Conservation (phyloP, 108 stramenopile genomes). For the Conticribra guillardii region DNA sequence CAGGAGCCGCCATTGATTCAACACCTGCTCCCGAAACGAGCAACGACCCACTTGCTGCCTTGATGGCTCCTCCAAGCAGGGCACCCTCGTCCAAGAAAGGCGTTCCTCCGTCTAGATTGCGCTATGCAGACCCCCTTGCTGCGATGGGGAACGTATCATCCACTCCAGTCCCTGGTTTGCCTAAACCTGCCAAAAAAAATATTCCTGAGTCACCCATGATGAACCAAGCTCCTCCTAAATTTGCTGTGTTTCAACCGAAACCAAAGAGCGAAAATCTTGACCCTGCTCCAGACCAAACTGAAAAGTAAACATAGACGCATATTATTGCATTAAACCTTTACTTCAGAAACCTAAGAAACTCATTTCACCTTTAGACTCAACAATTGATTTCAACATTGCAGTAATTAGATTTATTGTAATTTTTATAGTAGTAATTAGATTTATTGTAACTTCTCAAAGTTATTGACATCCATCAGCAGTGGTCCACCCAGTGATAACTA, state of each 20-base stretch:
- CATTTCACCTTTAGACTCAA: no score
- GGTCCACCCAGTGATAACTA: no score
- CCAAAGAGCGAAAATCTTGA: no score
- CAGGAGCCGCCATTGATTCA: slow-evolving; percentile 26
- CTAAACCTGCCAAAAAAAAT: slow-evolving; percentile 4
- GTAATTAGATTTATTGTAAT: no score
- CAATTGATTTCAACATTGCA: no score
- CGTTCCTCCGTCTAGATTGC: slow-evolving; percentile 12
- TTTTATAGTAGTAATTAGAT: no score
- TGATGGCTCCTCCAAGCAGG: slow-evolving; percentile 85
- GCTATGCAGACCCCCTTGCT: slow-evolving; percentile 50
- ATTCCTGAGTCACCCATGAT: slow-evolving; percentile 22
- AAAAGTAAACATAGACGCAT: no score
- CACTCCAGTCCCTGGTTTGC: not conserved
- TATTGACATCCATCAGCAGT: no score
- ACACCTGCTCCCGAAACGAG: slow-evolving; percentile 23
- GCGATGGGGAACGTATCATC: slow-evolving; percentile 43
- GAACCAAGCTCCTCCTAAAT: slow-evolving; percentile 24
- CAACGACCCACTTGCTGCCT: slow-evolving; percentile 86
- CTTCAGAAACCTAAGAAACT: no score
- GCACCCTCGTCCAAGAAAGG: slow-evolving; percentile 33
- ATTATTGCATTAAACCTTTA: no score
- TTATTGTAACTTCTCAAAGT: no score
- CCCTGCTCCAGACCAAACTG: no score
- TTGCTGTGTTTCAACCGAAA: slow-evolving; percentile 53